phyloP scores from a whole-genome alignment of 2,329 filamentous ascomycete species.

The Clonostachys chloroleuca region DNA sequence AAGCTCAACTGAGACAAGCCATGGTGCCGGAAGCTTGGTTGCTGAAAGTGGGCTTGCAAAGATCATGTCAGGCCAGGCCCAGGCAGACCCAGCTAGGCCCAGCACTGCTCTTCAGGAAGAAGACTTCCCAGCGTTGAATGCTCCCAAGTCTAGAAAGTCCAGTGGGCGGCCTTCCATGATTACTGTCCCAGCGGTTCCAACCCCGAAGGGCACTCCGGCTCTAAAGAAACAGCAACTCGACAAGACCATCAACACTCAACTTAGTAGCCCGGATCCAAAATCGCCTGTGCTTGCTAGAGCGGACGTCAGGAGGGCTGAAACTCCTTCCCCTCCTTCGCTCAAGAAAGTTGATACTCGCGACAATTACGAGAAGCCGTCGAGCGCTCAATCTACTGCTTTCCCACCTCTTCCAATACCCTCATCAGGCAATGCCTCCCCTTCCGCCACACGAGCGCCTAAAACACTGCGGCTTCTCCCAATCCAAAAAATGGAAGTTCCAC shows the following conservation, averaged over 20 bases:
- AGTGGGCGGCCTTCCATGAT: slow-evolving; percentile 16
- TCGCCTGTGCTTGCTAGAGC: background rate
- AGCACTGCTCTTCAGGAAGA: slow-evolving; percentile 46
- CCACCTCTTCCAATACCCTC: slow-evolving; percentile 45
- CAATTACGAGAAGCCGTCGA: background rate
- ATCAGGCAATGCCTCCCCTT: slow-evolving; percentile 36
- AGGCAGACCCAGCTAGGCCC: slow-evolving; percentile 9
- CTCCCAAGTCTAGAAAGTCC: slow-evolving; percentile 30
- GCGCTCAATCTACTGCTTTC: slow-evolving; percentile 20
- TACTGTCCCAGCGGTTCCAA: slow-evolving; percentile 24
- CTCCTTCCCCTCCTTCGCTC: background rate
- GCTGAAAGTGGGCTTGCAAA: slow-evolving; percentile 41
- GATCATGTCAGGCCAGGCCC: slow-evolving; percentile 34
- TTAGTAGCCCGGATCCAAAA: background rate
- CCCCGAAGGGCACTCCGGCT: slow-evolving; percentile 24
- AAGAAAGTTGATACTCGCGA: background rate
- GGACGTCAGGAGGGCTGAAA: background rate
- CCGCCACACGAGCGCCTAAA: slow-evolving; percentile 50
- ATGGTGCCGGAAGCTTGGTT: slow-evolving; percentile 37
- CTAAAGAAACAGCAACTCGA: slow-evolving; percentile 24
- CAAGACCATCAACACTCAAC: background rate
- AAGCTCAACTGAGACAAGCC: slow-evolving; percentile 28
- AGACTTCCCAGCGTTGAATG: slow-evolving; percentile 57
- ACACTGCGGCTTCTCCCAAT: slow-evolving; percentile 68
- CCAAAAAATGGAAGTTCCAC: slow-evolving; percentile 55